phyloP scores from a whole-genome alignment of 2,329 filamentous ascomycete genomes.

The Periconia digitata region DNA sequence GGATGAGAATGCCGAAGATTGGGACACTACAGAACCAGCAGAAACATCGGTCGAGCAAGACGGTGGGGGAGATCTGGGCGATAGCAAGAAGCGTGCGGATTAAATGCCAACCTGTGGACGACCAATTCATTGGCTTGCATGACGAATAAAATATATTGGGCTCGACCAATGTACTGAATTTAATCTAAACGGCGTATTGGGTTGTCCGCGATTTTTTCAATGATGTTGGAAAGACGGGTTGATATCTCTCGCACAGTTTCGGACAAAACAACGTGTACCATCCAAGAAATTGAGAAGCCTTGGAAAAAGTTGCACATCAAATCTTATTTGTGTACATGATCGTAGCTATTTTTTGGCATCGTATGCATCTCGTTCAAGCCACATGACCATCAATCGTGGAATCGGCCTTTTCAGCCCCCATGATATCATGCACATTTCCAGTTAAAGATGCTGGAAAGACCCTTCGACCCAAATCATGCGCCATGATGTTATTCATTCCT shows the following conservation, averaged over 20 bases:
- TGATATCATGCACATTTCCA: constrained; percentile 39
- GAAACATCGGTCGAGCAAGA: constrained; percentile 31
- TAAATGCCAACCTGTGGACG: constrained; percentile 30
- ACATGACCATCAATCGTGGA: constrained; percentile 37
- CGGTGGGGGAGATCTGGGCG: constrained; percentile 30
- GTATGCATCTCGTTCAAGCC: constrained; percentile 27
- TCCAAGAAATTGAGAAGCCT: too few relatives aligned
- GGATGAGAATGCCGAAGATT: constrained; percentile 81
- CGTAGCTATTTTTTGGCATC: constrained; percentile 36
- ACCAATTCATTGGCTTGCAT: background rate
- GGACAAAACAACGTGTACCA: too few relatives aligned
- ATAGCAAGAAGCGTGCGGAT: constrained; percentile 47
- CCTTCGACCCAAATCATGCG: constrained; percentile 39
- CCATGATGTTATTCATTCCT: constrained; percentile 32
- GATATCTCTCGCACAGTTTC: too few relatives aligned
- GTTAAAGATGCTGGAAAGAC: constrained; percentile 38
- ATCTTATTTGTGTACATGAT: constrained; percentile 41
- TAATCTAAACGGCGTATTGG: too few relatives aligned
- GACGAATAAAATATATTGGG: background rate
- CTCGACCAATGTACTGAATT: too few relatives aligned
- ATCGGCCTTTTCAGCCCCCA: constrained; percentile 30
- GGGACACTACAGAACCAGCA: constrained; percentile 60
- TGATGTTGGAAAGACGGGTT: too few relatives aligned
- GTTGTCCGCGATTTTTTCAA: too few relatives aligned
- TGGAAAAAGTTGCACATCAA: constrained; percentile 28